Evolutionary conservation across 1,284 basidiomycete genomes (phyloP).

Genomic region (Tylopilus orsonianus): DNA sequence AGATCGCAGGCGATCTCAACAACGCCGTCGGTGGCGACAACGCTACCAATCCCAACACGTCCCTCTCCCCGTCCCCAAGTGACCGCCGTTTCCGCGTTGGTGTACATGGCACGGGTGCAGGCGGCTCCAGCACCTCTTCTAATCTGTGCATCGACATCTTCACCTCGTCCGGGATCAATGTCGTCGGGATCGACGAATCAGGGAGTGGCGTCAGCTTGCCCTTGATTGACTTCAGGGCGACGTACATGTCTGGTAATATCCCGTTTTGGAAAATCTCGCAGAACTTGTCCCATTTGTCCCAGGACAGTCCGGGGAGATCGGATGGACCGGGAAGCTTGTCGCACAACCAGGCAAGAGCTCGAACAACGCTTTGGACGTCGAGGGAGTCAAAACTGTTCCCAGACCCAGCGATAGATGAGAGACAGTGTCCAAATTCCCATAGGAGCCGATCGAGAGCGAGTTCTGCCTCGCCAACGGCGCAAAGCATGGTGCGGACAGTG

Average conservation of each 20-base stretch:
- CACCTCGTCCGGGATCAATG: slow-evolving; percentile 26
- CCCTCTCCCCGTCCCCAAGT: slow-evolving; percentile 18
- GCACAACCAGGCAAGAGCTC: slow-evolving; percentile 31
- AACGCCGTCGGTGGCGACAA: slow-evolving; percentile 61
- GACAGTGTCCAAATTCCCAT: slow-evolving; percentile 37
- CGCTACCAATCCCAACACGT: slow-evolving; percentile 31
- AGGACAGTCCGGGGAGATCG: slow-evolving; percentile 34
- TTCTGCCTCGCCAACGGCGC: slow-evolving; percentile 28
- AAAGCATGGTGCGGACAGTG: slow-evolving; percentile 32
- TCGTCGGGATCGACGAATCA: slow-evolving; percentile 30
- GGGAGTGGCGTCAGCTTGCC: slow-evolving; percentile 31
- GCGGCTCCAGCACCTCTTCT: slow-evolving; percentile 26
- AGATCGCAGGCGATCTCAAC: slow-evolving; percentile 68
- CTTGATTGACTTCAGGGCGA: slow-evolving; percentile 31
- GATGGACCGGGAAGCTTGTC: slow-evolving; percentile 34
- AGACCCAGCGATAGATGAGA: slow-evolving; percentile 33
- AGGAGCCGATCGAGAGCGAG: slow-evolving; percentile 35
- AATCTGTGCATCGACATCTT: slow-evolving; percentile 27
- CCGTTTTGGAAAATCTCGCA: slow-evolving; percentile 31
- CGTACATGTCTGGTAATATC: slow-evolving; percentile 27
- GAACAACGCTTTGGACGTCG: slow-evolving; percentile 31
- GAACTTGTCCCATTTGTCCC: slow-evolving; percentile 35
- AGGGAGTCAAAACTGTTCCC: slow-evolving; percentile 30
- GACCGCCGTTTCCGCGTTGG: slow-evolving; percentile 17
- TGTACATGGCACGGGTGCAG: slow-evolving; percentile 27